Evolutionary conservation across 1,284 basidiomycete species (phyloP), one percentile per base, ranked within the genome.

Genomic region (Fomitiporia mediterranea): DNA sequence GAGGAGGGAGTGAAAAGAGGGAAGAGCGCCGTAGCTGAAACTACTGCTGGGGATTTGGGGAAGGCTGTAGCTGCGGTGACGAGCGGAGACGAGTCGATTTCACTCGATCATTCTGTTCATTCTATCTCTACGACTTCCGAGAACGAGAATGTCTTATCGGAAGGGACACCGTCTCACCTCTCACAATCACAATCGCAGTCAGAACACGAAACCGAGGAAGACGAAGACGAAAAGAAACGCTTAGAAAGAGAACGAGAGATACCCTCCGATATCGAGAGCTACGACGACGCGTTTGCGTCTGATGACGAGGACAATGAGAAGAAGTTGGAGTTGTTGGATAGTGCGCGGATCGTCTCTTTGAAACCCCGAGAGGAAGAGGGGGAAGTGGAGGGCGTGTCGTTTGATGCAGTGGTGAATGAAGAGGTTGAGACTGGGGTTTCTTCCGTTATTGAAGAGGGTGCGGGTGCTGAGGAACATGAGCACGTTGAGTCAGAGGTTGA

Each of bases 1-100:
- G 6, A 39, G n/a, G 38, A 25, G 11, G 28, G 30, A 9, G 65
- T 60, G 47, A 61, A 59, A 40, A 58, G 59, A 13, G 60, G 60
- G 13, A 50, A 42, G 25, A 3, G 27, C 13, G 38, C 15, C 3
- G 28, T 3, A 15, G 30, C 37, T 9, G 40, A 25, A 19, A 38
- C 27, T 25, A 35, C 37, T 15, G 44, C 46, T 27, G 42, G 7
- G n/a, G 37, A 15, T 34, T 51, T 27, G n/a, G 28, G 19, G 28
- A 44, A 11, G 15, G 42, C 46, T 19, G 47, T 9, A 23, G 39
- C 23, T 27, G 42, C 11, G 8, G n/a, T 32, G n/a, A 35, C n/a
- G 15, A 42, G 11, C 17, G 55, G 37, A 7, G 39, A 25, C 21
- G 35, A 25, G 15, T 19, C 50, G 4, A 23, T 21, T 43, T n/a